Conservation (phyloP, 352 stramenopile species). For the Halophytophthora batemanensis region DNA sequence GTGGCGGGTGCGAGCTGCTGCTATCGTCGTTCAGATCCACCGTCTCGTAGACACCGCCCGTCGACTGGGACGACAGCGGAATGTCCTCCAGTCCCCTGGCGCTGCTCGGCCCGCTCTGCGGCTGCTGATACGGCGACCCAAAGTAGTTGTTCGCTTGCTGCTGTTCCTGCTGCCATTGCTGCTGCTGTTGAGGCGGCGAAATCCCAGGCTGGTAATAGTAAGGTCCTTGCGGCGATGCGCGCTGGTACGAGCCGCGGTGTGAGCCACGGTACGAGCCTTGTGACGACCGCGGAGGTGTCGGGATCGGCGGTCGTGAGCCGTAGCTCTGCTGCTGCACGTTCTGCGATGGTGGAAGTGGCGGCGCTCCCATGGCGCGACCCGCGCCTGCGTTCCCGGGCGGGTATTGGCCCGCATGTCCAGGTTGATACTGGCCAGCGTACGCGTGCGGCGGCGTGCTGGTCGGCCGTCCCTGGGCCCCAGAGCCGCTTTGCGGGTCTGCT, state of each 20-base stretch:
- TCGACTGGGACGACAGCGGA: slow-evolving; percentile 27
- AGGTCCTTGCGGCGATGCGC: slow-evolving; percentile 15
- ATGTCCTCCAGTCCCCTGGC: slow-evolving; percentile 24
- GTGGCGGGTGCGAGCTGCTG: background rate
- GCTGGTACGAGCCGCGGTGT: slow-evolving; percentile 31
- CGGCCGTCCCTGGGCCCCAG: background rate
- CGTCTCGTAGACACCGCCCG: slow-evolving; percentile 36
- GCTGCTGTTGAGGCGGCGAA: slow-evolving; percentile 8
- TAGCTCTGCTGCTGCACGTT: background rate
- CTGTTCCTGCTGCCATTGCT: slow-evolving; percentile 6
- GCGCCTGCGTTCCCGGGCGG: too few relatives aligned
- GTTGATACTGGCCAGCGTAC: slow-evolving; percentile 1
- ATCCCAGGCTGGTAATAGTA: slow-evolving; percentile 35
- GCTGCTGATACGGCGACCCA: slow-evolving; percentile 1
- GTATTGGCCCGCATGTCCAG: background rate
- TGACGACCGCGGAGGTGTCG: slow-evolving; percentile 26
- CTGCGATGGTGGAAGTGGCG: background rate
- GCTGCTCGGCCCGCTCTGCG: slow-evolving; percentile 1
- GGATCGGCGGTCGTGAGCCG: slow-evolving; percentile 17
- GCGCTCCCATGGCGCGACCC: too few relatives aligned
- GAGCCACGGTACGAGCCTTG: slow-evolving; percentile 17
- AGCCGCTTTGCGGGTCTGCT: slow-evolving; percentile 8
- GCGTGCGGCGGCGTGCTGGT: background rate
- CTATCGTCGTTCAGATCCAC: slow-evolving; percentile 40
- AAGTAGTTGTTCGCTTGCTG: slow-evolving; percentile 1